Evolutionary conservation across 495 filamentous ascomycete genomes (phyloP), one percentile per base, ranked within the genome.

Genomic region (Tuber aestivum): DNA sequence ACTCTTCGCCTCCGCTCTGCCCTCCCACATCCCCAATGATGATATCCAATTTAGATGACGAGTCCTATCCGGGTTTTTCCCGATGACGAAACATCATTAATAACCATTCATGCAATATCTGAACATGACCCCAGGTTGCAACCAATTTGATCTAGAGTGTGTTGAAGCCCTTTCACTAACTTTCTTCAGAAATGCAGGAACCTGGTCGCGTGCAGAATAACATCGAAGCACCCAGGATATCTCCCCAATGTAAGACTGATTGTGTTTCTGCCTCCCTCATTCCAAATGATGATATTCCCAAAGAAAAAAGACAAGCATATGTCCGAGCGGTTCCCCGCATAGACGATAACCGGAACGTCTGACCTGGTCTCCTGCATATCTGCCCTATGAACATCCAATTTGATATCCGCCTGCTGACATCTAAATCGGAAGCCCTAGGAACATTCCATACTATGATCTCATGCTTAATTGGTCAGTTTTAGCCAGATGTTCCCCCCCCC

Each of bases 301-400:
- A 85, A 86, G 84, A 87, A 90, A n/a, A 87, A 87, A 85, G 90
- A 92, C 91, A 93, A 93, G 91, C 91, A 93, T 93, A 93, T 93
- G 91, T 93, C 91, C 85, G 88, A 93, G 91, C 88, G 74, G 78
- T 87, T 85, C 83, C 85, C 82, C 77, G 90, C 88, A 75, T 86
- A 86, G 91, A 92, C 87, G 91, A 92, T 83, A 82, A 87, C 84
- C 83, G 84, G 86, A 85, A 81, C 82, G 73, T 79, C 84, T 85
- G 85, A 82, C 72, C 75, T 79, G 44, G 35, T 70, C 78, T 42
- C 70, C 45, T 41, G 69, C 74, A 70, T 77, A 38, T 75, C 38
- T 50, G 21, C 45, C 44, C 38, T 48, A 69, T 72, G 9, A 4
- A 14, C 56, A 65, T 65, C 32, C 56, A 18, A 32, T 65, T 35